Percentiles rank a stretch among this genome's conserved stretches.
Evolutionary conservation across 106 monocot species (phyloP).

Genomic region (Ottelia alismoides): DNA sequence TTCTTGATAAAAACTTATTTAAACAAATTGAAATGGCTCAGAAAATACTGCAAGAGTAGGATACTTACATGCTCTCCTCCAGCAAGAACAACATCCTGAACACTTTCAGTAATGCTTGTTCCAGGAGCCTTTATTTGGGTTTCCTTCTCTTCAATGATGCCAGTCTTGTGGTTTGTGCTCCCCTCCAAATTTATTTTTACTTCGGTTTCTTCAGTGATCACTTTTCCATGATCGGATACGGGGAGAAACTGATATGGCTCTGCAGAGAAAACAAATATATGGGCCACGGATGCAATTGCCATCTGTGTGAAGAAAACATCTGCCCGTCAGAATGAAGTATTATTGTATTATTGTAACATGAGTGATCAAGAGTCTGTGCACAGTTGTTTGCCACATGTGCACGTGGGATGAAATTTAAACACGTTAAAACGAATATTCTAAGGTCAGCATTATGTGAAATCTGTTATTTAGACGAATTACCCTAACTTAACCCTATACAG

Average conservation of each 20-base stretch:
- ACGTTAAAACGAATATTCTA: no score
- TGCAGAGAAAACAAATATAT: conserved; percentile 52
- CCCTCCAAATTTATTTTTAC: conserved; percentile 20
- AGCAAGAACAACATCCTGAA: conserved; percentile 72
- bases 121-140: conserved; percentile 54
- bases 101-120: conserved; percentile 66
- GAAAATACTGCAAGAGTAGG: not conserved
- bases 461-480: no score
- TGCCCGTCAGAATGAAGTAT: no score
- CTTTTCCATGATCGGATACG: conserved; percentile 16
- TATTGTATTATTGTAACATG: no score
- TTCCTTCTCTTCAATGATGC: conserved; percentile 38
- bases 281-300: conserved; percentile 79
- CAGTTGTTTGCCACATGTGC: no score
- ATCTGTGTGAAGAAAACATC: conserved; percentile 51
- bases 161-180: conserved; percentile 10
- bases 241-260: conserved; percentile 39
- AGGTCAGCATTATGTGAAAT: no score
- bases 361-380: no score
- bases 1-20: no score
- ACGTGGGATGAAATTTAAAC: no score
- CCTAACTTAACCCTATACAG: no score
- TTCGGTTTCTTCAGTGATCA: conserved; percentile 38
- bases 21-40: no score
- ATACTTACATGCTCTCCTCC: conserved; percentile 68